Evolutionary conservation across 179 eudicot genomes (phyloP), one percentile per base, ranked within the genome.

Genomic region (Actinidia chinensis): DNA sequence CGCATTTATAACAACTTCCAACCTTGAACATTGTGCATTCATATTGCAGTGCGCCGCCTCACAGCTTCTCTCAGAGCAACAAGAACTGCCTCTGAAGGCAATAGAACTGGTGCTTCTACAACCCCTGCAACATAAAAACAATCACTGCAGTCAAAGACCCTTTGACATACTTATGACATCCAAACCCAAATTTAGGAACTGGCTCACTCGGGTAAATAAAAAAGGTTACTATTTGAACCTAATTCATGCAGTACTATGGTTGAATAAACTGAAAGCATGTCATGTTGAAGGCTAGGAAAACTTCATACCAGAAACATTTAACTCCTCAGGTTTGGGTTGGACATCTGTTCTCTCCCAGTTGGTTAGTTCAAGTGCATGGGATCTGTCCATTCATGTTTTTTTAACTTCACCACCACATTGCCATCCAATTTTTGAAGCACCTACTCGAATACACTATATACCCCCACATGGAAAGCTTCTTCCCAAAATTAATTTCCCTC

Each of bases 401-500:
- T 56, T 79, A 61, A 92, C 83, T 84, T 88, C 76, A 44, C 97
- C 95, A 75, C 73, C 65, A 90, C 72, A 86, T 80, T 58, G 68
- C 76, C 85, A 82, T 85, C 91, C 65, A 75, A 77, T 58, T 82
- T n/a, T 72, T 68, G 84, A 68, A 86, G 81, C 79, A 69, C 78
- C 78, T 59, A 91, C 67, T 36, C 74, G 78, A 40, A 92, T 51
- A 71, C 2, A 44, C 97, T 94, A 79, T 94, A 94, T 42, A 96
- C 82, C 67, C n/a, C 97, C 99, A 85, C 99, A 96, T 13, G 91
- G 90, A 68, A n/a, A 96, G 97, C 90, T 96, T 98, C 82, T 94
- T 97, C 98, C 99, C 94, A 82, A 85, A 91, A 81, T 81, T 82
- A 71, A 72, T 48, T 76, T 79, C 85, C 79, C 80, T 77, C 72